Evolutionary conservation across 192 early-diverging fungal genomes (phyloP), one percentile per base, ranked within the genome.

Genomic region (Coemansia nantahalensis): DNA sequence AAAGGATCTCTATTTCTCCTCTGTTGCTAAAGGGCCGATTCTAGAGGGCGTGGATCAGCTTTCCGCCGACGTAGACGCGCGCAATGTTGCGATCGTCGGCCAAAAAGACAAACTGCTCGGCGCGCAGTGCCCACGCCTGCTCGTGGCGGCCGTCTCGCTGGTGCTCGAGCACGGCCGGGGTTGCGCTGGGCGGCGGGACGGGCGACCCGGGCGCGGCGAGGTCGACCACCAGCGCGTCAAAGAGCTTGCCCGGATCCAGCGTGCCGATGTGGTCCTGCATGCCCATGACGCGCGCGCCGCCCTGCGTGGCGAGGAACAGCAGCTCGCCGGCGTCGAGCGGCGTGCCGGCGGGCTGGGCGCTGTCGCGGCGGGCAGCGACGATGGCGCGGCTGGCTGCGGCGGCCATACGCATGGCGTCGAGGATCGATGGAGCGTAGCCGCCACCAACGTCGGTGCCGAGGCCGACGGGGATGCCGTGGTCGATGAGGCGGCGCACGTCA

Each of bases 361-460:
- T 26, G 31, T 65, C 62, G n/a, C 62, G 62, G 38, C 52, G 69
- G 8, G 26, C 15, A 8, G 63, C 63, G 38, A 62, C 53, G 26
- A 65, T 45, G n/a, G 87, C 83, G 34, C 88, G 85, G 35, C 83
- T 87, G 21, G 88, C 86, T 4, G 83, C 80, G 8, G 90, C 80
- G 0, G 91, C 85, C 46, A 84, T 81, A 32, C 95, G 85, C 65
- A 95, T 89, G 34, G 90, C 88, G 53, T 94, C 90, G 36, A 95
- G 57, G 19, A 98, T 89, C 13, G 84, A 88, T 18, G 90, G 87
- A 4, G 84, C 70, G 61, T 84, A 93, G 18, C 95, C 95, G 30
- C 91, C 95, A 37, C 91, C 84, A 18, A 93, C 86, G 68, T 98
- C 95, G 11, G 91, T 98, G 28, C 95, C 95, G 37, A 98, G 79